Conservation (phyloP, 306 rosid genomes). For the peach (Prunus persica) region Prunus_persica_NCBIv2 NC_034016.1:16027001-16027500, state of each 20-base stretch:
- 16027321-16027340: background rate
- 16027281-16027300: background rate
- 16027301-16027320: background rate
- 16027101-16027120: background rate
- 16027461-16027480: conserved; percentile 94
- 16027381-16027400: conserved; percentile 11
- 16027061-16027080: conserved; percentile 65
- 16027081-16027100: background rate
- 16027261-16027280: conserved; percentile 1
- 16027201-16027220: conserved; percentile 32
- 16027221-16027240: conserved; percentile 22
- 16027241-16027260: conserved; percentile 4
- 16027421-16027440: conserved; percentile 98
- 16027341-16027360: conserved; percentile 4
- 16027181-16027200: conserved; percentile 47
- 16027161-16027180: conserved; percentile 26
- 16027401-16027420: conserved; percentile 88
- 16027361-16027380: background rate
- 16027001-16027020: background rate
- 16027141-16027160: conserved; percentile 17
- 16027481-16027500: conserved; percentile 73
- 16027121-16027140: conserved; percentile 16
- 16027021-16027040: conserved; percentile 33
- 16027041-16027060: conserved; percentile 99
- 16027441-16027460: conserved; percentile 99